Percentiles rank a stretch among this genome's conserved stretches.
phyloP scores from a whole-genome alignment of 441 rosid genomes.

The Pelargonium fulgidum region DNA sequence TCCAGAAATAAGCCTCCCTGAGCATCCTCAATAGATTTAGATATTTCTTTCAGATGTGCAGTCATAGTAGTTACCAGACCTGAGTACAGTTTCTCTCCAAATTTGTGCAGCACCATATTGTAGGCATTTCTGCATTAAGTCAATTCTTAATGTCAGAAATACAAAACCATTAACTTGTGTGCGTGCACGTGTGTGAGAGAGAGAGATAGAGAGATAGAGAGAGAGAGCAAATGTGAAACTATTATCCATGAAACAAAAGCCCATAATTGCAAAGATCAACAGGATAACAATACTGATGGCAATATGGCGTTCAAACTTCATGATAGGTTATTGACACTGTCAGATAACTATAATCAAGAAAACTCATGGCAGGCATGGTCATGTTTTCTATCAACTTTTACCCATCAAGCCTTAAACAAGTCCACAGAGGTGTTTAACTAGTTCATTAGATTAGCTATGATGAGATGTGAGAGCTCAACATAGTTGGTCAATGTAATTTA shows the following conservation, averaged over 20 bases:
- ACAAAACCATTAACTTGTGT: neutral
- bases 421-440: no score
- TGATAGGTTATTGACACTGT: neutral
- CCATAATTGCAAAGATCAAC: no score
- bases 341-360: neutral
- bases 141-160: slow-evolving; percentile 12
- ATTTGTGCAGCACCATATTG: slow-evolving; percentile 95
- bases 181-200: no score
- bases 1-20: slow-evolving; percentile 84
- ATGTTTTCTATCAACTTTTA: neutral
- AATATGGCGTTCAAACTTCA: neutral
- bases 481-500: neutral
- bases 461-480: neutral
- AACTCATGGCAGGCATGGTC: neutral
- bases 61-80: slow-evolving; percentile 86
- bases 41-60: slow-evolving; percentile 66
- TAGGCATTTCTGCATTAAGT: slow-evolving; percentile 70
- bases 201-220: neutral
- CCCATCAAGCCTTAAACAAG: neutral
- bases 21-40: slow-evolving; percentile 72
- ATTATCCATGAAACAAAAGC: neutral
- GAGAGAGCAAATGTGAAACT: neutral
- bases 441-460: neutral
- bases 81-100: slow-evolving; percentile 76
- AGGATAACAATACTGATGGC: no score